Base-by-base conservation (phyloP, 805 yeast genomes). In the Yamadazyma endophytica region DNA sequence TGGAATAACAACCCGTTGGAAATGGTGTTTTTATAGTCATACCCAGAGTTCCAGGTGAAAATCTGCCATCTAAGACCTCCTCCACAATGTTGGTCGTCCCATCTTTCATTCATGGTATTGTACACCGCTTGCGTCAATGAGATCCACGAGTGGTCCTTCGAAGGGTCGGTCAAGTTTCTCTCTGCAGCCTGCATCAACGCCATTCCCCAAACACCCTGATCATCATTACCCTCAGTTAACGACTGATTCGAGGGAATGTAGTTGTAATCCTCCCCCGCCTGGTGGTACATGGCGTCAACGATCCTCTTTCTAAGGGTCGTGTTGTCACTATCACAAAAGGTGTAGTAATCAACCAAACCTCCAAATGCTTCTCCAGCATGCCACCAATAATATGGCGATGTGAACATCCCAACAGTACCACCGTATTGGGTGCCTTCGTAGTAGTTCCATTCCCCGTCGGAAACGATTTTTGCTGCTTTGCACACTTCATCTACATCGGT, bases 21-120 rank as follows among this genome's bases (percentile, higher is more conserved):
- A 36, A 89, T 86, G 21, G 96, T 66, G 56, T 90, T 90, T 58
- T 90, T 90, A 60, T 90, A 90, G 56, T 85, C 83, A 55, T 88
- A 90, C 40, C 97, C 98, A 5, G 86, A 71, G 55, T 90, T 90
- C 95, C 96, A 89, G 35, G 80, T 71, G 64, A 81, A 90, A 49
- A 90, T 90, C 65, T 90, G 97, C 97, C 97, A 90, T 58, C 97
- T 71, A 39, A 90, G 62, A 1, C 98, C 97, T 37, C 98, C 97
- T 26, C 69, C 73, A 62, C 98, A 90, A 33, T 65, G 49, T 3
- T 46, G 52, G 6, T 54, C 44, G 56, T 89, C 96, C 98, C 97
- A 90, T 56, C 97, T 75, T 18, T 68, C 61, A 23, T 84, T 79
- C 95, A 90, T 89, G 21, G 95, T 82, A 55, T 89, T 86, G 64